Conservation (phyloP, 805 yeast genomes). For the Clavispora carvajalis region DNA sequence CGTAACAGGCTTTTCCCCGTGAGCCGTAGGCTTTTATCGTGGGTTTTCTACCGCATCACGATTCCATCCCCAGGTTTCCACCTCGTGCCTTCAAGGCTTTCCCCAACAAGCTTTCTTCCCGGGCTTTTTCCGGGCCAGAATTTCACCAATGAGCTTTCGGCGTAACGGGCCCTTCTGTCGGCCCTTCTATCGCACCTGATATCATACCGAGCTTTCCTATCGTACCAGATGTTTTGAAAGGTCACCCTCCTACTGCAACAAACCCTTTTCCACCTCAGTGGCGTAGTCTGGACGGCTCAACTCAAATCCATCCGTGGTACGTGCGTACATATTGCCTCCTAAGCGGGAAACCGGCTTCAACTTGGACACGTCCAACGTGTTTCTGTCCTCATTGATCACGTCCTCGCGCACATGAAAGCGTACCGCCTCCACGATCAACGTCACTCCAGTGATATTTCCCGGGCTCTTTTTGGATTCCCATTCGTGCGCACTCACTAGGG, state of each 20-base stretch:
- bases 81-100: too few relatives aligned
- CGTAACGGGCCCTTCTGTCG: too few relatives aligned
- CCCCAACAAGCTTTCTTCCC: too few relatives aligned
- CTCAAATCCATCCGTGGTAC: conserved; percentile 43
- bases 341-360: conserved; percentile 51
- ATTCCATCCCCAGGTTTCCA: too few relatives aligned
- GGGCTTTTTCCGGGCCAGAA: too few relatives aligned
- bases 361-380: conserved; percentile 39
- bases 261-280: conserved; percentile 4
- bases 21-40: too few relatives aligned
- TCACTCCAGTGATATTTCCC: conserved; percentile 28
- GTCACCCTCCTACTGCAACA: background rate
- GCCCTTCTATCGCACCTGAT: too few relatives aligned
- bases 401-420: conserved; percentile 56
- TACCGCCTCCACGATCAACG: conserved; percentile 50
- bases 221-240: too few relatives aligned
- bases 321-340: conserved; percentile 43
- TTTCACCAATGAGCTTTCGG: too few relatives aligned
- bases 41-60: too few relatives aligned
- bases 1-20: too few relatives aligned
- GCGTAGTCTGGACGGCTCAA: conserved; percentile 39
- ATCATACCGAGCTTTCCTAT: too few relatives aligned
- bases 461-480: conserved; percentile 40
- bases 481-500: conserved; percentile 39
- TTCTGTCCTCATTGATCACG: conserved; percentile 36